Base-by-base conservation (phyloP, 441 rosid genomes). In the Sinapis alba region DNA sequence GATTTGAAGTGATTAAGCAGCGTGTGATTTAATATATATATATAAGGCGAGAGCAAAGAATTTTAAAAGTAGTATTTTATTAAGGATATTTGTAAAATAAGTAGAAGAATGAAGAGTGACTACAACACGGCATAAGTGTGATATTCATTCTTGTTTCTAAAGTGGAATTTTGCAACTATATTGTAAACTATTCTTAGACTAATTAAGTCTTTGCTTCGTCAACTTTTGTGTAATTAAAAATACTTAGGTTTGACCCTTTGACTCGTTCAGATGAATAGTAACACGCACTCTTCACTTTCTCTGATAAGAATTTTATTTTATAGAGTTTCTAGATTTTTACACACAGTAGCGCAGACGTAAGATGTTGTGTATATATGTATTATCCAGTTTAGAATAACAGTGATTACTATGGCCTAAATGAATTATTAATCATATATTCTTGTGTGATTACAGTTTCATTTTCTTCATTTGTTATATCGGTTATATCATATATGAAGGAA, bases 171-270 rank as follows among this genome's bases (percentile, higher is more conserved):
- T 68, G 43, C 71, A 36, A 78, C 74, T 71, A 78, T 50, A 6
- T 12, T 54, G 26, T 34, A 68, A 2, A 51, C 13, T 62, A 10
- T 51, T 27, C 19, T 68, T 24, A 3, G 45, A 20, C 12, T 72
- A 62, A 73, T 69, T 72, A 66, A 67, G 18, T n/a, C 63, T 64
- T 32, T 27, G 21, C 28, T 75, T 81, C 30, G 72, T 69, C 81
- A 53, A 61, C 45, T 27, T 32, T 30, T 72, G 62, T 71, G 57
- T 78, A 77, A 26, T 65, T 76, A 15, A 41, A 57, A 69, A 78
- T 66, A 64, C 53, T 54, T 34, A 20, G 67, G 72, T 81, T 86
- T 89, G 92, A 89, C 89, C 34, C 30, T 82, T 84, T 89, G 94
- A 86, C 97, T 81, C 75, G 75, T 72, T 82, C 80, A 51, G 41